These are phyloP conservation scores for Leccinum sublutescens DNA, from an alignment of 768 basidiomycete species.

Conservation along the genomic window DNA sequence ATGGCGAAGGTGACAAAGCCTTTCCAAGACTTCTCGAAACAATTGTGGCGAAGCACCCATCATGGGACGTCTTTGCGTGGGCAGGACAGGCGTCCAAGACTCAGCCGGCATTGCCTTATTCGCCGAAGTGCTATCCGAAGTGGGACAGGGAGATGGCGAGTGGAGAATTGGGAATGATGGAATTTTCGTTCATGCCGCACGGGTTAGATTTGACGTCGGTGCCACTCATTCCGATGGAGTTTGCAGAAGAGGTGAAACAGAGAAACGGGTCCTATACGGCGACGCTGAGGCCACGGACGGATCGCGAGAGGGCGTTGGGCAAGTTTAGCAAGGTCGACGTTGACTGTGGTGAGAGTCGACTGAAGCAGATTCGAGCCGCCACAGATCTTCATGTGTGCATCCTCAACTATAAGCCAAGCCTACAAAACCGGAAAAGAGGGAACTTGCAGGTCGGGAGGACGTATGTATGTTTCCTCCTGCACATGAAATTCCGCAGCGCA, in stretches of 20 bases:
- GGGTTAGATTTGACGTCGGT: slow-evolving; percentile 20
- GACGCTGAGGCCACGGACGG: slow-evolving; percentile 6
- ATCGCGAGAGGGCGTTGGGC: neutral
- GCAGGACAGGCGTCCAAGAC: slow-evolving; percentile 17
- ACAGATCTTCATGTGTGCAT: slow-evolving; percentile 21
- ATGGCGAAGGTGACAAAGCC: slow-evolving; percentile 32
- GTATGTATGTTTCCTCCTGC: slow-evolving; percentile 25
- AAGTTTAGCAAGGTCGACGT: slow-evolving; percentile 15
- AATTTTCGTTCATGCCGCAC: slow-evolving; percentile 13
- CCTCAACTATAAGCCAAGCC: slow-evolving; percentile 19
- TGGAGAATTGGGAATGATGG: slow-evolving; percentile 12
- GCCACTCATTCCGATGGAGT: slow-evolving; percentile 22
- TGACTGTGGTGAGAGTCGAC: slow-evolving; percentile 15
- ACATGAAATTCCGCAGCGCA: slow-evolving; percentile 1
- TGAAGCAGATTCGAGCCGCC: slow-evolving; percentile 11
- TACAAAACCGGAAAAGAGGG: slow-evolving; percentile 1
- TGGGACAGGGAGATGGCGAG: slow-evolving; percentile 15
- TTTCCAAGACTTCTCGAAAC: slow-evolving; percentile 27
- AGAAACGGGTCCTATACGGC: slow-evolving; percentile 7
- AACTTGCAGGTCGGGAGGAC: slow-evolving; percentile 14
- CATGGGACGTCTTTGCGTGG: slow-evolving; percentile 30
- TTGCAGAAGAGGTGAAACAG: neutral
- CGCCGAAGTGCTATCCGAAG: slow-evolving; percentile 21
- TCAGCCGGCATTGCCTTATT: slow-evolving; percentile 18
- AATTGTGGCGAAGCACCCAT: slow-evolving; percentile 6